Percentiles rank a stretch among this genome's conserved stretches.
These are phyloP conservation scores for Lactarius pseudohatsudake DNA, from an alignment of 768 basidiomycete species.

Conservation along the genomic window DNA sequence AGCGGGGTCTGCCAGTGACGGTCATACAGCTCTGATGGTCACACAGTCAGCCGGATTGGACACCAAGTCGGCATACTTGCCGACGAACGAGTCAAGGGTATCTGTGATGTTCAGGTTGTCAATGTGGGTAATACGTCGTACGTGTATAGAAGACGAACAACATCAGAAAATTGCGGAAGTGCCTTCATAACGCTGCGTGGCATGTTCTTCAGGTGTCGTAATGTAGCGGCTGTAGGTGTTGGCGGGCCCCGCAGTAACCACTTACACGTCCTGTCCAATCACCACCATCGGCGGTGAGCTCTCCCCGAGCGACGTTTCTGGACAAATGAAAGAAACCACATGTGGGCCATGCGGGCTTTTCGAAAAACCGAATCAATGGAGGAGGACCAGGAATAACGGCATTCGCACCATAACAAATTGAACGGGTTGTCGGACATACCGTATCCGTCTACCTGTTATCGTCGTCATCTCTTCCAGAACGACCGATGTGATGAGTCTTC, in stretches of 20 bases:
- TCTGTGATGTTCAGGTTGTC: slow-evolving; percentile 39
- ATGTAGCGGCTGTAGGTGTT: slow-evolving; percentile 80
- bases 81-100: slow-evolving; percentile 78
- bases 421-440: slow-evolving; percentile 43
- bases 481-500: slow-evolving; percentile 66
- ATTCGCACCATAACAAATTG: slow-evolving; percentile 13
- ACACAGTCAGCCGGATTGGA: slow-evolving; percentile 55
- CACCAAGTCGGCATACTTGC: slow-evolving; percentile 69
- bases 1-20: slow-evolving; percentile 53
- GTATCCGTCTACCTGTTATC: slow-evolving; percentile 75
- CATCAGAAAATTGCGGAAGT: slow-evolving; percentile 77
- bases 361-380: slow-evolving; percentile 9
- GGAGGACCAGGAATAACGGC: slow-evolving; percentile 6
- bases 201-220: slow-evolving; percentile 70
- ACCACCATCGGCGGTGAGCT: slow-evolving; percentile 61
- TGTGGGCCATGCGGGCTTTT: neutral
- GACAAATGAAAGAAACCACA: slow-evolving; percentile 11
- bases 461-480: slow-evolving; percentile 81
- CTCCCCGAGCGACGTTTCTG: slow-evolving; percentile 66
- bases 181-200: slow-evolving; percentile 76
- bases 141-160: slow-evolving; percentile 46
- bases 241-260: slow-evolving; percentile 79
- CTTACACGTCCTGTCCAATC: slow-evolving; percentile 65
- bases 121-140: slow-evolving; percentile 3
- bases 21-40: slow-evolving; percentile 43